phyloP scores from a whole-genome alignment of 495 filamentous ascomycete genomes.

The Letharia lupina region DNA sequence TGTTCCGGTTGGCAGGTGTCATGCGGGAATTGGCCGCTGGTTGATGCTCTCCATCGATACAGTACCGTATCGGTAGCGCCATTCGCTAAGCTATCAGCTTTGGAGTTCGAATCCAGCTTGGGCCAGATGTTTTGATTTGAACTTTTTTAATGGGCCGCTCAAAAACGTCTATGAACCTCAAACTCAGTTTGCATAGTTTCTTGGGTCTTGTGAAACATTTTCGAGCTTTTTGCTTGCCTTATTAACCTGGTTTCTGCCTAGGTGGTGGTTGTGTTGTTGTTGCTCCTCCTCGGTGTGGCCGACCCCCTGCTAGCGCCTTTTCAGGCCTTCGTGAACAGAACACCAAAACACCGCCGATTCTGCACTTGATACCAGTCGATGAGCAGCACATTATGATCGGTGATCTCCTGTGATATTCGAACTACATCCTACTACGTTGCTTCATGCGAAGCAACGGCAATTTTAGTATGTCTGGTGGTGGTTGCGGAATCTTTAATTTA shows the following conservation, averaged over 20 bases:
- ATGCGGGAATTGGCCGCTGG: not conserved
- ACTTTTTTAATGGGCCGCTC: not conserved
- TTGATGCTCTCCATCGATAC: not conserved
- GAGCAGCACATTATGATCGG: not conserved
- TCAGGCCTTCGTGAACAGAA: not conserved
- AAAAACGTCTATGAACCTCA: not conserved
- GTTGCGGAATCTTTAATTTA: not conserved
- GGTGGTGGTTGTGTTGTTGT: not conserved
- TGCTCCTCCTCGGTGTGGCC: not conserved
- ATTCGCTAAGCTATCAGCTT: not conserved
- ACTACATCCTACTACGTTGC: not conserved
- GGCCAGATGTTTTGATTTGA: not conserved
- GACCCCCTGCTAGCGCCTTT: not conserved
- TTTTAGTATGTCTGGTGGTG: not conserved
- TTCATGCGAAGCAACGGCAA: not conserved
- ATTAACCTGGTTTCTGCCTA: not conserved
- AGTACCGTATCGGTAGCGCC: constrained; percentile 4
- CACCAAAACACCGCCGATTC: not conserved
- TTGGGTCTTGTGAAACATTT: not conserved
- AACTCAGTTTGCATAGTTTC: not conserved
- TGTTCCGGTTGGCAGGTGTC: not conserved
- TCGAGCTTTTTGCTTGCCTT: not conserved
- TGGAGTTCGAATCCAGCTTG: not conserved
- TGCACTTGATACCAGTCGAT: not conserved
- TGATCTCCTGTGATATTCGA: not conserved